These are phyloP conservation scores for Cyclotella sp. DNA, from an alignment of 108 stramenopile species.

Conservation along the genomic window DNA sequence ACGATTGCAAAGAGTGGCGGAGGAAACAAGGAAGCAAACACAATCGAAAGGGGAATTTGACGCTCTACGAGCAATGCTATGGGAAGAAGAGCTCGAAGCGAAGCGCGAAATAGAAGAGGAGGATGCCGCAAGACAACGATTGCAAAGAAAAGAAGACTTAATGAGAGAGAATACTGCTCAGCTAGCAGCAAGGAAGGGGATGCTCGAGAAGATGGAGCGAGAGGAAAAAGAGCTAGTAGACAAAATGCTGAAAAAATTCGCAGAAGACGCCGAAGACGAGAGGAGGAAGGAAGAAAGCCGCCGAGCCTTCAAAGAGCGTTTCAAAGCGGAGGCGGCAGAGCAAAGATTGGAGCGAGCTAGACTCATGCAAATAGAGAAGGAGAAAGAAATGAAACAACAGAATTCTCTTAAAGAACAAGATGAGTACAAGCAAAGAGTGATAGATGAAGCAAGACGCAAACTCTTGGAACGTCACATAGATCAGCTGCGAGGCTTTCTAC, in stretches of 20 bases:
- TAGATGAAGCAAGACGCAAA: conserved; percentile 59
- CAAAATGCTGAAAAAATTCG: conserved; percentile 67
- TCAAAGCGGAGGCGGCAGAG: conserved; percentile 49
- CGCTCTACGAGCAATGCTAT: conserved; percentile 61
- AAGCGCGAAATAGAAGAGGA: conserved; percentile 58
- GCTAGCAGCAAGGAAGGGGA: conserved; percentile 56
- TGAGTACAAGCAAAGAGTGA: conserved; percentile 58
- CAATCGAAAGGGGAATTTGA: conserved; percentile 64
- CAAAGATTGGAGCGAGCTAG: conserved; percentile 52
- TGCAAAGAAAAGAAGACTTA: conserved; percentile 57
- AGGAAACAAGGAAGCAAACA: conserved; percentile 54
- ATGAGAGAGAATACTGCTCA: conserved; percentile 59
- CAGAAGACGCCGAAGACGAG: conserved; percentile 63
- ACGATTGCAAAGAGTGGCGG: conserved; percentile 57
- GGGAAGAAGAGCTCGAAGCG: conserved; percentile 75
- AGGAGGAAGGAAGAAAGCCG: conserved; percentile 39
- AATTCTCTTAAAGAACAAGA: conserved; percentile 40
- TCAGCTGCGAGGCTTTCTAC: conserved; percentile 62
- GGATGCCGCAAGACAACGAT: conserved; percentile 45
- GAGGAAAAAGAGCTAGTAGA: conserved; percentile 67
- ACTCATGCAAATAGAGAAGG: conserved; percentile 51
- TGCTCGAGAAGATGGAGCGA: conserved; percentile 61
- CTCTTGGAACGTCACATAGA: conserved; percentile 64
- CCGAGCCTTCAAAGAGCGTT: conserved; percentile 44
- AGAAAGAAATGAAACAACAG: conserved; percentile 50